Evolutionary conservation across 2,329 filamentous ascomycete species (phyloP).

Genomic region (Alternaria brassicae): DNA sequence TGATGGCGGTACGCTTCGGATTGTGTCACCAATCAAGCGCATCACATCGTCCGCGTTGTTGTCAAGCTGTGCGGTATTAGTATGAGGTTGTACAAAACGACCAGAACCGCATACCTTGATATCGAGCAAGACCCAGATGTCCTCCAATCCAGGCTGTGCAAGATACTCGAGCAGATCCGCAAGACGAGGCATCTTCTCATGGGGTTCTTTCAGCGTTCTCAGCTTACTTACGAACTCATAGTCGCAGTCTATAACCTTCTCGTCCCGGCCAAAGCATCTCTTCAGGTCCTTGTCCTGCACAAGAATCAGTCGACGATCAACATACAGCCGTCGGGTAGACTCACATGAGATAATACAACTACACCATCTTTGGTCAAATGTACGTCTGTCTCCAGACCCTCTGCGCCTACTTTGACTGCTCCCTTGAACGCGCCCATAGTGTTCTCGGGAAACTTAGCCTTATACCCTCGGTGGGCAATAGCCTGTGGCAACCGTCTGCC

Average conservation of each 20-base stretch:
- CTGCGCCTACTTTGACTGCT: constrained; percentile 75
- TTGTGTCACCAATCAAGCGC: constrained; percentile 67
- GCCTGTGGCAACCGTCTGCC: constrained; percentile 66
- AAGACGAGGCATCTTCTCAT: constrained; percentile 75
- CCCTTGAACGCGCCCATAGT: constrained; percentile 78
- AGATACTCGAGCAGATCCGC: constrained; percentile 77
- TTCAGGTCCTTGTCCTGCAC: constrained; percentile 74
- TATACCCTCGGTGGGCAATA: constrained; percentile 82
- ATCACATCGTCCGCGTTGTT: constrained; percentile 77
- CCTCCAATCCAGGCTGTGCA: constrained; percentile 66
- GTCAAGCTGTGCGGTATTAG: constrained; percentile 61
- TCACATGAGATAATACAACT: constrained; percentile 82
- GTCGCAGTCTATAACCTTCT: constrained; percentile 75
- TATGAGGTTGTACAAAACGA: background rate
- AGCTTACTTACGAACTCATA: constrained; percentile 76
- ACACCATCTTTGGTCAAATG: constrained; percentile 83
- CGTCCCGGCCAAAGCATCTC: constrained; percentile 79
- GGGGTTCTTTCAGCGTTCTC: constrained; percentile 70
- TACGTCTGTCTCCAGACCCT: constrained; percentile 88
- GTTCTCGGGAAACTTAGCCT: constrained; percentile 82
- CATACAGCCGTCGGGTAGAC: constrained; percentile 17
- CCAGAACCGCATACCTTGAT: constrained; percentile 73
- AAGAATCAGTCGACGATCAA: constrained; percentile 12
- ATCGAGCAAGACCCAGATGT: constrained; percentile 84
- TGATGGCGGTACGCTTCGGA: constrained; percentile 60